Base-by-base conservation (phyloP, 83 land plant species). In the Picea abies region DNA sequence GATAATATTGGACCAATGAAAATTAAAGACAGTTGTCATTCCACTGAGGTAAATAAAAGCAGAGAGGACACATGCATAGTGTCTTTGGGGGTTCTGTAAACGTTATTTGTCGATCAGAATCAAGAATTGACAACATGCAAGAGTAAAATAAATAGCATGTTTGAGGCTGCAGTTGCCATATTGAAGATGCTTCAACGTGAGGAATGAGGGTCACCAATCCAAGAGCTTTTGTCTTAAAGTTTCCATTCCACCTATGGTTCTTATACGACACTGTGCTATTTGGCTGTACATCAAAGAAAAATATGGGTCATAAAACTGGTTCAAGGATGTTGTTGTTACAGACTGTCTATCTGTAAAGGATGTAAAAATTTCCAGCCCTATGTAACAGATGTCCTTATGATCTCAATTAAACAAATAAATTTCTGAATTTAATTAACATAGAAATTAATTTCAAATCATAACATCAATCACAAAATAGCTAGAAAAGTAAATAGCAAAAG, bases 41-140 rank as follows among this genome's bases (percentile, higher is more conserved):
- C 52, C 63, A 19, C 70, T 29, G 29, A 20, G 23, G 84, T 70
- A 32, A 32, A 84, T 60, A 75, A 58, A 5, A 56, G 10, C 25
- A 78, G 73, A n/a, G 7, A 58, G 26, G 61, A 17, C 11, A 62
- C 64, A 20, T 92, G 94, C 85, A 26, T 81, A 52, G 63, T 88
- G 37, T 92, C 92, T 82, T 82, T 90, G n/a, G 92, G 92, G 5
- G 81, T 92, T 26, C 60, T 90, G 67, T 92, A 90, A 64, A 84
- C 83, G 26, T 52, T 62, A 47, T 82, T 23, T 60, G 19, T 69
- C 17, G 16, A 25, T 62, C 35, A 77, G 76, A 39, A 52, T 11
- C 82, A 85, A 26, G 85, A 83, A 10, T 63, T 71, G 26, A 79
- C 47, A 41, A 41, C 20, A 76, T 47, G 47, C 22, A 84, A 35